These are phyloP conservation scores for Piedraia hortae DNA, from an alignment of 2,329 filamentous ascomycete genomes.

Conservation along the genomic window DNA sequence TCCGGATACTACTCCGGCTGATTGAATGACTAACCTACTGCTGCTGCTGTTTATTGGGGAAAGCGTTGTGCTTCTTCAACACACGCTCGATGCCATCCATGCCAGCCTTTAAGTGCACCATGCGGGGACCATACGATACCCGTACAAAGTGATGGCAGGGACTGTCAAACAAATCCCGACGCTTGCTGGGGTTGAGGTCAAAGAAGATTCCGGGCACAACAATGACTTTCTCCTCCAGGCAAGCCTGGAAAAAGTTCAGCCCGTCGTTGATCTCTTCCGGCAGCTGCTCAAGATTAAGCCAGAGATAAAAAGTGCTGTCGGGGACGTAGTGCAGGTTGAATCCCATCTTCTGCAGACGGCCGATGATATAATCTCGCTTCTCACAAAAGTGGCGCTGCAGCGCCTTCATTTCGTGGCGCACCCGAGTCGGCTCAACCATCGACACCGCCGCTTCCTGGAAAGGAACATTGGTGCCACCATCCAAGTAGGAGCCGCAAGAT, in stretches of 20 bases:
- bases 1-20: neutral
- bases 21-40: neutral
- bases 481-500: conserved; percentile 76
- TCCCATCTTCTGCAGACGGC: conserved; percentile 49
- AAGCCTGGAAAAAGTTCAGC: conserved; percentile 88
- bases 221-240: conserved; percentile 79
- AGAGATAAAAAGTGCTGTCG: conserved; percentile 86
- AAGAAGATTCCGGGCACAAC: conserved; percentile 97
- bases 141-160: conserved; percentile 80
- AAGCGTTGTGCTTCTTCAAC: conserved; percentile 31
- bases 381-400: conserved; percentile 72
- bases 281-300: conserved; percentile 36
- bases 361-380: conserved; percentile 78
- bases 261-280: conserved; percentile 71
- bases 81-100: conserved; percentile 67
- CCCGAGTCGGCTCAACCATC: conserved; percentile 70
- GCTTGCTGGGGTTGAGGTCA: conserved; percentile 70
- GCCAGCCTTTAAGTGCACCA: conserved; percentile 52
- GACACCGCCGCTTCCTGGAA: conserved; percentile 83
- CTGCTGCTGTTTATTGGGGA: conserved; percentile 2
- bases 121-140: conserved; percentile 57
- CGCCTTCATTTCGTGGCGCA: conserved; percentile 64
- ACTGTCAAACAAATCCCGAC: conserved; percentile 75
- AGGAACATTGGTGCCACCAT: conserved; percentile 78
- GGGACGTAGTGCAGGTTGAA: conserved; percentile 58